Conservation (phyloP, 1,284 basidiomycete genomes). For the Apiotrichum laibachii region DNA sequence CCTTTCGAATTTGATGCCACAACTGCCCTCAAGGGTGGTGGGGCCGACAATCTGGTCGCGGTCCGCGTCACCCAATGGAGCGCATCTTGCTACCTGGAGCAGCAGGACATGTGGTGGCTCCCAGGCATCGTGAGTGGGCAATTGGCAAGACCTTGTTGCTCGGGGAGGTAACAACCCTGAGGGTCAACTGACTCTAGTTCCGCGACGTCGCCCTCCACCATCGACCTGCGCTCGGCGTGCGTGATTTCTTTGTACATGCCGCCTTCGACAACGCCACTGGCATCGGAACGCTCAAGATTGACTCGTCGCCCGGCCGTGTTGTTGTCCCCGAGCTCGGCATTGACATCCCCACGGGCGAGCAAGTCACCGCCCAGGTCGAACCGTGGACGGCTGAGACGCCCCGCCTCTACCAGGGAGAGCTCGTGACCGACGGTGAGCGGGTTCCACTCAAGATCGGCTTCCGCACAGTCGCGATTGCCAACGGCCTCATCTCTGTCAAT, state of each 20-base stretch:
- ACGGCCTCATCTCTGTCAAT: conserved; percentile 28
- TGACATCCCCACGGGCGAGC: conserved; percentile 9
- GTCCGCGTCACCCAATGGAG: conserved; percentile 22
- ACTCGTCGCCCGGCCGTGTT: conserved; percentile 10
- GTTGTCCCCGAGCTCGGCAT: conserved; percentile 20
- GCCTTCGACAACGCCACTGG: conserved; percentile 12
- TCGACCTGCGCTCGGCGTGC: conserved; percentile 9
- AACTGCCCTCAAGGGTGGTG: not conserved
- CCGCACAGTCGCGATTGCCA: conserved; percentile 23
- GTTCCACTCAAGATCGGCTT: conserved; percentile 25
- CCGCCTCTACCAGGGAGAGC: conserved; percentile 19
- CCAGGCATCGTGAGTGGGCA: too few relatives aligned
- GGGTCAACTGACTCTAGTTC: too few relatives aligned
- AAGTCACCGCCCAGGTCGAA: conserved; percentile 8
- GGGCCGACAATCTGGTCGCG: conserved; percentile 2
- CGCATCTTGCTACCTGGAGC: conserved; percentile 18
- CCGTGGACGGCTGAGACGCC: conserved; percentile 31
- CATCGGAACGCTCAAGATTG: conserved; percentile 18
- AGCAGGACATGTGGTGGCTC: conserved; percentile 26
- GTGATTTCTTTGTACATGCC: conserved; percentile 19
- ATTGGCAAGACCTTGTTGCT: too few relatives aligned
- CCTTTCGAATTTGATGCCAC: conserved; percentile 27
- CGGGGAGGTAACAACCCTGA: too few relatives aligned
- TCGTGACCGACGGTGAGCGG: conserved; percentile 17
- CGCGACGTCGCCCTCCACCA: conserved; percentile 18